Evolutionary conservation across 768 basidiomycete species (phyloP).

Genomic region (Rhodotorula paludigena): DNA sequence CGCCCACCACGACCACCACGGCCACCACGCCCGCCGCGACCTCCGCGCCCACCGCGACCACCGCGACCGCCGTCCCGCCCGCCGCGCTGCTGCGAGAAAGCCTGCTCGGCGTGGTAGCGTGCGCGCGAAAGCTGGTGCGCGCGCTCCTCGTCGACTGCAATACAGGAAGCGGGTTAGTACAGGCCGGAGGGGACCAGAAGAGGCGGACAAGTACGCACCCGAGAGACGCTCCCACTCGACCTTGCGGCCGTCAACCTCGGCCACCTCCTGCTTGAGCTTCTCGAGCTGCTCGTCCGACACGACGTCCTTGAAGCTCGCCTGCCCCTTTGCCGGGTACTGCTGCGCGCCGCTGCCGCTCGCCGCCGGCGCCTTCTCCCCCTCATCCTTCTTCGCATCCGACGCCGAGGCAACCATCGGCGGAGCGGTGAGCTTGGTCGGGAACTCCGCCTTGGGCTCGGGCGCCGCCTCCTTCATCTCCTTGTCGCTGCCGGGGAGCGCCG

Average conservation of each 20-base stretch:
- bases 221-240: conserved; percentile 56
- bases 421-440: conserved; percentile 26
- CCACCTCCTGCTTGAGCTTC: conserved; percentile 44
- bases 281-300: conserved; percentile 63
- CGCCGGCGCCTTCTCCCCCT: neutral
- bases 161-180: neutral
- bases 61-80: conserved; percentile 29
- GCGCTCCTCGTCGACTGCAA: conserved; percentile 41
- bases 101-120: conserved; percentile 40
- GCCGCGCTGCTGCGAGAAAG: conserved; percentile 26
- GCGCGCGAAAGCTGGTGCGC: conserved; percentile 39
- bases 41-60: conserved; percentile 12
- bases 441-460: conserved; percentile 40
- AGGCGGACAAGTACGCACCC: conserved; percentile 21
- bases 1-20: conserved; percentile 8
- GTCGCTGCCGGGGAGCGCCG: conserved; percentile 16
- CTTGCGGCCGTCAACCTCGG: conserved; percentile 51
- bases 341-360: conserved; percentile 1
- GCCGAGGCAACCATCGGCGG: conserved; percentile 29
- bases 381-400: conserved; percentile 15
- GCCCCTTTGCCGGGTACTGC: conserved; percentile 50
- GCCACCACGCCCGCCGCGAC: conserved; percentile 9
- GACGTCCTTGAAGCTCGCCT: conserved; percentile 68
- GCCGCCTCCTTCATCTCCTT: conserved; percentile 7
- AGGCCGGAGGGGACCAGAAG: too few species aligned